A percentile compares a stretch with the other conserved stretches of the same genome.
Evolutionary conservation across 176 grass and related monocot genomes (phyloP).

Genomic region (Tillandsia leiboldiana): DNA sequence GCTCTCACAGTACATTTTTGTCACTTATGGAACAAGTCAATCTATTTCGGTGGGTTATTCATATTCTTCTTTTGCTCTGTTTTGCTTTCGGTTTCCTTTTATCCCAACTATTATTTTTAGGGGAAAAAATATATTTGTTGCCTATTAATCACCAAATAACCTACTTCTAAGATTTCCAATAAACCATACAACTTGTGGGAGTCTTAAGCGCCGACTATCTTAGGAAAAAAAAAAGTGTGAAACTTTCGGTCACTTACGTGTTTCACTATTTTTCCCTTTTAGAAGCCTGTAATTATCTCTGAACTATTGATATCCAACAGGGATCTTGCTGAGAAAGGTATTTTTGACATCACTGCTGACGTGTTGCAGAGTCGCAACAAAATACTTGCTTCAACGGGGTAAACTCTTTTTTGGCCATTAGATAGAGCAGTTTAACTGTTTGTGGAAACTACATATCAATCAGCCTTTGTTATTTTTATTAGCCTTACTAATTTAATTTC

Average conservation of each 20-base stretch:
- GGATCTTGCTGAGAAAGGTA: slow-evolving; percentile 55
- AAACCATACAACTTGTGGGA: neutral
- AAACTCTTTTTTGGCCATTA: slow-evolving; percentile 12
- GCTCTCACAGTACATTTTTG: slow-evolving; percentile 84
- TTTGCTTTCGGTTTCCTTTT: neutral
- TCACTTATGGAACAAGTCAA: slow-evolving; percentile 72
- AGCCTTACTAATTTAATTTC: neutral
- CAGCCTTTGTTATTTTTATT: neutral
- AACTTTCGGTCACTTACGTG: neutral
- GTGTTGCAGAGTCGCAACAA: slow-evolving; percentile 69
- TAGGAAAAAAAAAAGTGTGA: neutral
- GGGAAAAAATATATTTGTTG: too few species aligned
- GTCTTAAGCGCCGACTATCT: too few species aligned
- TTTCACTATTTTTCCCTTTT: neutral
- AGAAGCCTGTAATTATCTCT: slow-evolving; percentile 10
- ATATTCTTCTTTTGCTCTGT: neutral
- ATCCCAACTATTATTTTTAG: too few species aligned
- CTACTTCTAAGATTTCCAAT: too few species aligned
- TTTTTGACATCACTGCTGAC: slow-evolving; percentile 71
- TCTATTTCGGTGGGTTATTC: slow-evolving; percentile 57
- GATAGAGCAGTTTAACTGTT: neutral
- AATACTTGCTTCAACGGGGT: slow-evolving; percentile 66
- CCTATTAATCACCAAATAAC: too few species aligned
- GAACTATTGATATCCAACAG: slow-evolving; percentile 19
- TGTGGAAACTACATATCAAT: neutral